Base-by-base conservation (phyloP, 2,329 filamentous ascomycete species). In the Aphanoascus verrucosus region DNA sequence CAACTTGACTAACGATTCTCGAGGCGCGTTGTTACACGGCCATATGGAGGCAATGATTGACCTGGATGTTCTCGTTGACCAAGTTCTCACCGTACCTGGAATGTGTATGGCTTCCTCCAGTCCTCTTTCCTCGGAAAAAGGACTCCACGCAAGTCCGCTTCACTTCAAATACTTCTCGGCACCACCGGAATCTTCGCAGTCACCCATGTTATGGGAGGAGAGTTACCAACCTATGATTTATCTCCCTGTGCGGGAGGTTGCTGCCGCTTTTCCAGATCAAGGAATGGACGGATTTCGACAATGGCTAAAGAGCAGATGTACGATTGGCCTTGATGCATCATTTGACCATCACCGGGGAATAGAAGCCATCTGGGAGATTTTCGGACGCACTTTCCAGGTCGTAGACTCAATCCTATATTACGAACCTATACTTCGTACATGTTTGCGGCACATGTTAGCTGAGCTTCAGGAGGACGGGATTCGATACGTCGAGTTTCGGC, bases 11-110 rank as follows among this genome's bases (percentile, higher is more conserved):
- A 43, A 53, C 15, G 11, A 9, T 5, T 5, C 15, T 23, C 23
- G 47, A 57, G 55, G 55, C 12, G 78, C 84, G 7, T 74, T 94
- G 34, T 72, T 94, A 57, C 90, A 97, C 71, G 88, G 88, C 38
- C 90, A 96, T 69, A 74, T 94, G 64, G 87, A 94, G 67, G 88
- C 90, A 62, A 94, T 94, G 83, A 85, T 94, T 48, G 86, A 94
- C 66, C 81, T 88, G 59, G 84, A 88, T 65, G 93, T 82, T 72
- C 72, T 94, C 5, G 76, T 94, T 40, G 78, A 83, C 5, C 77
- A 85, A 62, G 80, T 87, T 1, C 76, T 96, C 57, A 72, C 63
- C 4, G 84, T 82, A 0, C 80, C 84, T 0, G 87, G 87, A 1
- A 84, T 95, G 63, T 84, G 87, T 67, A 80, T 95, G 56, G 68